phyloP scores from a whole-genome alignment of 1,284 basidiomycete species.

The Ustilago shanxiensis region DNA sequence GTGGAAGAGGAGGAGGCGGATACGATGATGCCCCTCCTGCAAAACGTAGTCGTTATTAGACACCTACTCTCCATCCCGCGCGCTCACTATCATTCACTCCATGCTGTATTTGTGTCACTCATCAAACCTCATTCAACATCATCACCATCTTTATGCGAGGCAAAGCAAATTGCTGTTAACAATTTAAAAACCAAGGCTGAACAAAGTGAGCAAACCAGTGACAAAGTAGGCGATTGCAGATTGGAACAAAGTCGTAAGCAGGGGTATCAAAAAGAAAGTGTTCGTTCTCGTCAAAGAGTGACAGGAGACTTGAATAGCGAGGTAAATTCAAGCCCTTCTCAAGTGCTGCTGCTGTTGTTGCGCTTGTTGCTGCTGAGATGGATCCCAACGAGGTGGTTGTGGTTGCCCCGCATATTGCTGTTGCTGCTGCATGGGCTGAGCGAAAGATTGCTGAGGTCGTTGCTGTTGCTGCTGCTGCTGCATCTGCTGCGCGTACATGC shows the following conservation, averaged over 20 bases:
- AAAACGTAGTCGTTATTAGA: conserved; percentile 45
- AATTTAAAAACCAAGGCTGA: conserved; percentile 2
- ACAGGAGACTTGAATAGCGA: too few species aligned
- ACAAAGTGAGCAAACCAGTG: neutral
- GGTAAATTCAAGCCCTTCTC: conserved; percentile 9
- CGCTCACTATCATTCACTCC: too few species aligned
- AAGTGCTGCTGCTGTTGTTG: conserved; percentile 21
- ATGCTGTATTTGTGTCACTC: conserved; percentile 16
- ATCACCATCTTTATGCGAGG: neutral
- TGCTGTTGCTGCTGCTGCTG: conserved; percentile 25
- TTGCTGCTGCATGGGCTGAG: conserved; percentile 16
- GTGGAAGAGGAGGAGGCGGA: neutral
- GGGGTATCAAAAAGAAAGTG: neutral
- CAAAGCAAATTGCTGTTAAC: neutral
- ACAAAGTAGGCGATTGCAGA: neutral
- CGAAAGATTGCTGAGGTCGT: conserved; percentile 2
- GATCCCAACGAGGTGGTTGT: conserved; percentile 6
- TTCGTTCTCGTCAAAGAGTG: too few species aligned
- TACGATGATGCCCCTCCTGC: conserved; percentile 41
- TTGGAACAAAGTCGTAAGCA: conserved; percentile 1
- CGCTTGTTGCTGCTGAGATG: conserved; percentile 16
- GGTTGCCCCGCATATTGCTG: conserved; percentile 17
- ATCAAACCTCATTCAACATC: neutral
- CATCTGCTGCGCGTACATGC: conserved; percentile 18
- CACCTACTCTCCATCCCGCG: too few species aligned